A percentile compares a stretch with the other conserved stretches of the same genome.
Evolutionary conservation across 306 rosid genomes (phyloP).

Genomic region (Astragalus glycyphyllos): DNA sequence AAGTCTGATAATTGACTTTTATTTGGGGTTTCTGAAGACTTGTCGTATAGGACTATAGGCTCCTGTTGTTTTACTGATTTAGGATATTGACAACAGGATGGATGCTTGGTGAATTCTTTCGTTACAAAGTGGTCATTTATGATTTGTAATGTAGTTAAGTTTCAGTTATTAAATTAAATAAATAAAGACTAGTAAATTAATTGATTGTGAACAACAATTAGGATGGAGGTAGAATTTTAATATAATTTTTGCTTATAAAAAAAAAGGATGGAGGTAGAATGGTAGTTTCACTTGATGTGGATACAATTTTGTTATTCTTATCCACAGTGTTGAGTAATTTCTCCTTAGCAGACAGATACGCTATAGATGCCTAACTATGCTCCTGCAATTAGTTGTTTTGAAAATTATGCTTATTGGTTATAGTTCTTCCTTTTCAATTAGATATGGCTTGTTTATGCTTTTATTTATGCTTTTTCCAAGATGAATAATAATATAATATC

Average conservation of each 20-base stretch:
- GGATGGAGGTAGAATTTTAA: constrained; percentile 20
- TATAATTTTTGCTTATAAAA: no score
- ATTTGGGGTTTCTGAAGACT: constrained; percentile 14
- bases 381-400: constrained; percentile 34
- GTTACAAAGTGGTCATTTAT: constrained; percentile 1
- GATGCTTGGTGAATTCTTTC: constrained; percentile 13
- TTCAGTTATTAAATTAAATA: not conserved
- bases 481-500: constrained; percentile 9
- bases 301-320: constrained; percentile 18
- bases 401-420: constrained; percentile 8
- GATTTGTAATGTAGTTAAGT: constrained; percentile 1
- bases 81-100: constrained; percentile 24
- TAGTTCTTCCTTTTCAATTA: constrained; percentile 31
- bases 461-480: constrained; percentile 30
- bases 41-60: constrained; percentile 21
- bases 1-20: constrained; percentile 27
- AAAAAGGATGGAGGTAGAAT: constrained; percentile 19
- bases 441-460: constrained; percentile 1
- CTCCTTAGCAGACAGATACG: not conserved
- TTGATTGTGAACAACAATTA: constrained; percentile 3
- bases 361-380: constrained; percentile 4
- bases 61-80: constrained; percentile 10
- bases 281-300: constrained; percentile 4
- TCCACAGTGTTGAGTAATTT: constrained; percentile 23
- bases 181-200: constrained; percentile 16